Conservation (phyloP, 495 filamentous ascomycete species). For the Lepidopterella palustris region DNA sequence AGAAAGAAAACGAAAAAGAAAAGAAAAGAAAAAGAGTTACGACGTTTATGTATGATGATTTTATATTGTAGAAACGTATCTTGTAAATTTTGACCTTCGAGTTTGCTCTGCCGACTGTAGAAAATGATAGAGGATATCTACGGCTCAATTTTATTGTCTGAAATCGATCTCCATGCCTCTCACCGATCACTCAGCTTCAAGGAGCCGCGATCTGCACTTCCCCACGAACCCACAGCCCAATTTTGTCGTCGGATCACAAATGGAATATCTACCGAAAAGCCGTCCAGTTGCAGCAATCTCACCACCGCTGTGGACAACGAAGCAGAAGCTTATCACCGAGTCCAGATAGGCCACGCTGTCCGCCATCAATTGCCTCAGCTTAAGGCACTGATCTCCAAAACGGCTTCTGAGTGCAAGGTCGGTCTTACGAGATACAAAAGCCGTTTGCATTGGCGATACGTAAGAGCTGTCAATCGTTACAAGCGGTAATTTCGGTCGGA, state of each 20-base stretch:
- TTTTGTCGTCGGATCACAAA: slow-evolving; percentile 17
- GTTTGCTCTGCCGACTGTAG: too few species aligned
- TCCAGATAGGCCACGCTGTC: neutral
- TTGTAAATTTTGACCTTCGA: neutral
- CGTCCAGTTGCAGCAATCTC: neutral
- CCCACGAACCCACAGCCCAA: slow-evolving; percentile 25
- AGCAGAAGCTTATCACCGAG: neutral
- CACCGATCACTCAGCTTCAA: slow-evolving; percentile 8
- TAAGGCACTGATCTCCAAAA: too few species aligned
- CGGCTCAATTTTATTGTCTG: neutral
- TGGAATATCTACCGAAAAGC: neutral
- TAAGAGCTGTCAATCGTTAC: slow-evolving; percentile 14
- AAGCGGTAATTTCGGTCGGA: slow-evolving; percentile 1
- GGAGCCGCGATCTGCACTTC: slow-evolving; percentile 30
- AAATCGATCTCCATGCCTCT: neutral
- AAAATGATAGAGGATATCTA: too few species aligned
- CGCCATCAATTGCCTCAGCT: too few species aligned
- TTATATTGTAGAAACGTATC: neutral
- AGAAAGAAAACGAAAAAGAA: too few species aligned
- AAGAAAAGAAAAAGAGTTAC: neutral
- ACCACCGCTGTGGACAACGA: neutral
- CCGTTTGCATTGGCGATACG: slow-evolving; percentile 23
- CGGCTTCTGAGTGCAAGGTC: too few species aligned
- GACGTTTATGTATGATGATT: neutral
- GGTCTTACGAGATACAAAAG: slow-evolving; percentile 2